Percentiles rank a stretch among this genome's conserved stretches.
phyloP scores from a whole-genome alignment of 1,284 basidiomycete genomes.

The Sanghuangporus weigelae region DNA sequence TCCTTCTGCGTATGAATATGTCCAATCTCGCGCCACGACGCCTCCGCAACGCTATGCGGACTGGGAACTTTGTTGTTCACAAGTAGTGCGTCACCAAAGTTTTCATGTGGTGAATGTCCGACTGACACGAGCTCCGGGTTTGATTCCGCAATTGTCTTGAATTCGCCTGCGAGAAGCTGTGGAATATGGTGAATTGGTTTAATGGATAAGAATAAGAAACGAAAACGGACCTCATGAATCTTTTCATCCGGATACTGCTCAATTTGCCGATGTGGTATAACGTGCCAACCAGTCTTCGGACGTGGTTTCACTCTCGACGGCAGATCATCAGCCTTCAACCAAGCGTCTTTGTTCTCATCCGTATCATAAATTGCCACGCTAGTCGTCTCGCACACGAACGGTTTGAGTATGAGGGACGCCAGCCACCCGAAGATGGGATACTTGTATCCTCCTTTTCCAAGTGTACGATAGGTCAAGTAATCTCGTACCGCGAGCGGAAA shows the following conservation, averaged over 20 bases:
- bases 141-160: constrained; percentile 10
- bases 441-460: constrained; percentile 23
- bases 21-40: constrained; percentile 21
- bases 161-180: neutral
- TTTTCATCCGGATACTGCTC: constrained; percentile 17
- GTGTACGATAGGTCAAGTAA: constrained; percentile 20
- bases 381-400: constrained; percentile 22
- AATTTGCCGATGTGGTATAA: constrained; percentile 25
- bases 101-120: constrained; percentile 21
- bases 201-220: neutral
- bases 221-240: constrained; percentile 18
- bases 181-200: neutral
- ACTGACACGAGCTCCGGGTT: constrained; percentile 20
- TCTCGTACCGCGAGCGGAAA: constrained; percentile 15
- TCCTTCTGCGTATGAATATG: constrained; percentile 24
- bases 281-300: constrained; percentile 24
- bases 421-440: constrained; percentile 25
- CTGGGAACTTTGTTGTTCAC: constrained; percentile 15
- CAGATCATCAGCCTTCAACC: constrained; percentile 17
- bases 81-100: constrained; percentile 17
- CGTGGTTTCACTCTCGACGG: constrained; percentile 19
- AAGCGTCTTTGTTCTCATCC: constrained; percentile 21
- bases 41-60: constrained; percentile 18
- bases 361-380: constrained; percentile 21
- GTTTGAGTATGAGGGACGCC: constrained; percentile 19